phyloP scores from a whole-genome alignment of 306 rosid species.

The Dalbergia oliveri region DNA sequence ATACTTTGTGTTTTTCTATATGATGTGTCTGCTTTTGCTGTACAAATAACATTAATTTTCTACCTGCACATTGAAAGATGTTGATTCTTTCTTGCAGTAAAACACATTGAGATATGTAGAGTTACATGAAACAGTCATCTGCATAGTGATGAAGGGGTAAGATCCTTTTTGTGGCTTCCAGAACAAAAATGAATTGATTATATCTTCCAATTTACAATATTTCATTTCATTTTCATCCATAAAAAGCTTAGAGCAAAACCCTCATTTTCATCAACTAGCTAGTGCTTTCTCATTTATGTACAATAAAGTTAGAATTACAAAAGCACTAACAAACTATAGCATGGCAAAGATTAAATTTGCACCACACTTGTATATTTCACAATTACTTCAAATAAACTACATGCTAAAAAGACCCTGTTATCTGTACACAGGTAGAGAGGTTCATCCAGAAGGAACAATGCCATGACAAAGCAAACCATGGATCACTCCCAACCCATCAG shows the following conservation, averaged over 20 bases:
- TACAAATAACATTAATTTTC: no score
- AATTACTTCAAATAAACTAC: conserved; percentile 44
- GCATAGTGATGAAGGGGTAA: not conserved
- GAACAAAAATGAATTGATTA: conserved; percentile 13
- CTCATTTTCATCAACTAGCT: conserved; percentile 32
- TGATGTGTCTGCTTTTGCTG: no score
- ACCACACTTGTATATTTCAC: conserved; percentile 30
- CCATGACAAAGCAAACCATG: conserved; percentile 12
- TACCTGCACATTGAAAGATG: no score
- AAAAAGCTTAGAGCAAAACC: conserved; percentile 19
- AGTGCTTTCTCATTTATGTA: conserved; percentile 49
- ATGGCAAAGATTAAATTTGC: conserved; percentile 32
- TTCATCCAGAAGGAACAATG: conserved; percentile 20
- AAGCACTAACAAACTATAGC: conserved; percentile 37
- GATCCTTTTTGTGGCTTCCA: not conserved
- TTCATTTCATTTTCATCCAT: conserved; percentile 32
- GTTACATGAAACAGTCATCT: no score
- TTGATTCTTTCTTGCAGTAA: no score
- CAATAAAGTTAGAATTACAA: conserved; percentile 46
- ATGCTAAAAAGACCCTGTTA: conserved; percentile 38
- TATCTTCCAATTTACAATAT: conserved; percentile 48
- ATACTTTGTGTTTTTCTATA: no score
- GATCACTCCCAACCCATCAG: conserved; percentile 93
- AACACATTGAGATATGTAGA: no score
- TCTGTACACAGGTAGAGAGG: conserved; percentile 51